Percentiles rank a stretch among this genome's conserved stretches.
These are phyloP conservation scores for Fraxinus anomala DNA, from an alignment of 257 asterid genomes.

Conservation along the genomic window DNA sequence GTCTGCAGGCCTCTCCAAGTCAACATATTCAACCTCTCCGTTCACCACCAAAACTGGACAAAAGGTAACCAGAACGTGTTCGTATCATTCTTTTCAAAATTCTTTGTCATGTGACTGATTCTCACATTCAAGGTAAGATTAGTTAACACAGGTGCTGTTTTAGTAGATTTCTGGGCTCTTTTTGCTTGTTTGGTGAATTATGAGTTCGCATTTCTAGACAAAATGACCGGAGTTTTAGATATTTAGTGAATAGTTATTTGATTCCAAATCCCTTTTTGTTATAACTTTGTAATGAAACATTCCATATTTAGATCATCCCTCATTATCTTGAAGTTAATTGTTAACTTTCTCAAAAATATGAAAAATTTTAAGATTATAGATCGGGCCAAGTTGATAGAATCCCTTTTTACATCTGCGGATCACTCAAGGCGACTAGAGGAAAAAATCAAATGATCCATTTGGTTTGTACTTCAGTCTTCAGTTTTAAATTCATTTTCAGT, in stretches of 20 bases:
- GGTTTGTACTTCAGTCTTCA: too few relatives aligned
- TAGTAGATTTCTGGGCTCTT: slow-evolving; percentile 22
- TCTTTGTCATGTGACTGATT: slow-evolving; percentile 16
- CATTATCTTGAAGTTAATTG: too few relatives aligned
- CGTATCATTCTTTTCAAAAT: slow-evolving; percentile 18
- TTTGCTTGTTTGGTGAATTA: slow-evolving; percentile 9
- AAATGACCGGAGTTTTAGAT: slow-evolving; percentile 18
- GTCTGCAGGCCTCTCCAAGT: slow-evolving; percentile 46
- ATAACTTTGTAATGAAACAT: background rate
- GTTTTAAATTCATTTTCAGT: too few relatives aligned
- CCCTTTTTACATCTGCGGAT: too few relatives aligned
- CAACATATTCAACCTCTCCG: too few relatives aligned
- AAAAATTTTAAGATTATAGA: too few relatives aligned
- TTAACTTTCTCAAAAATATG: too few relatives aligned
- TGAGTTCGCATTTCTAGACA: slow-evolving; percentile 12
- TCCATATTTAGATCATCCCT: background rate
- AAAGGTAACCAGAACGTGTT: slow-evolving; percentile 11
- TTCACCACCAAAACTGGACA: slow-evolving; percentile 44
- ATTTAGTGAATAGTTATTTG: slow-evolving; percentile 16
- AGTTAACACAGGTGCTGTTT: slow-evolving; percentile 8
- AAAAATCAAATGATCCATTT: too few relatives aligned
- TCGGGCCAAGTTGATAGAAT: too few relatives aligned
- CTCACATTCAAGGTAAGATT: slow-evolving; percentile 1
- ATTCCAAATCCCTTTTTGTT: background rate
- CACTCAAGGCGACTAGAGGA: too few relatives aligned